Evolutionary conservation across 495 filamentous ascomycete genomes (phyloP).

Genomic region (Lepidopterella palustris): DNA sequence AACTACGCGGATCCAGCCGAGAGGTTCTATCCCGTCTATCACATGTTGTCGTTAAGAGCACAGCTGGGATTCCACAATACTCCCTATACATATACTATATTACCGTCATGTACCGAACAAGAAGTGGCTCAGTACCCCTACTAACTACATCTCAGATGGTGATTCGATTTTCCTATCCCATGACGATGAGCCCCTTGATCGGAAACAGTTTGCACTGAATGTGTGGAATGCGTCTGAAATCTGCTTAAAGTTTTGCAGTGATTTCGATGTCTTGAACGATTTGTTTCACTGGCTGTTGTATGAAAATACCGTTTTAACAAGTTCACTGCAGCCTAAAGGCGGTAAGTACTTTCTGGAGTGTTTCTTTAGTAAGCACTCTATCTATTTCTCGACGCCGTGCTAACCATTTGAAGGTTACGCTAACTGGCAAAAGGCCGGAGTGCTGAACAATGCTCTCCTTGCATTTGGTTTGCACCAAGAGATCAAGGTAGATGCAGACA

Average conservation of each 20-base stretch:
- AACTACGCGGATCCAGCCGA: too few relatives aligned
- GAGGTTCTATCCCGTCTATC: not conserved
- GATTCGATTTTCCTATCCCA: constrained; percentile 34
- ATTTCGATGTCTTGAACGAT: constrained; percentile 33
- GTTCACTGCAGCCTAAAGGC: constrained; percentile 11
- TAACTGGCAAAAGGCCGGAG: constrained; percentile 31
- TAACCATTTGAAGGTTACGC: constrained; percentile 18
- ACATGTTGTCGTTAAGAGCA: not conserved
- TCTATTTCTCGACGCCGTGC: not conserved
- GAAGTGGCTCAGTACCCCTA: too few relatives aligned
- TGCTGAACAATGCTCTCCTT: constrained; percentile 48
- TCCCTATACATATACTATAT: too few relatives aligned
- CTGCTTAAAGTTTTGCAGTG: constrained; percentile 33
- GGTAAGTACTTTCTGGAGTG: constrained; percentile 3
- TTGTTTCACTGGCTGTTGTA: constrained; percentile 35
- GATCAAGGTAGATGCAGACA: constrained; percentile 37
- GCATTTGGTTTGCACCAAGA: constrained; percentile 55
- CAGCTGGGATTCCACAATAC: not conserved
- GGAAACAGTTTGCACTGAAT: constrained; percentile 23
- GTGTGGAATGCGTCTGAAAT: constrained; percentile 30
- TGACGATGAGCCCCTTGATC: constrained; percentile 26
- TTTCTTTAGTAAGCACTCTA: not conserved
- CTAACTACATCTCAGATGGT: constrained; percentile 16
- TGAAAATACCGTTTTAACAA: constrained; percentile 26
- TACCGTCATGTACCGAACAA: too few relatives aligned